A percentile compares a stretch with the other conserved stretches of the same genome.
Evolutionary conservation across 1,139 yeast genomes (phyloP).

Genomic region (Debaryomyces nepalensis): DNA sequence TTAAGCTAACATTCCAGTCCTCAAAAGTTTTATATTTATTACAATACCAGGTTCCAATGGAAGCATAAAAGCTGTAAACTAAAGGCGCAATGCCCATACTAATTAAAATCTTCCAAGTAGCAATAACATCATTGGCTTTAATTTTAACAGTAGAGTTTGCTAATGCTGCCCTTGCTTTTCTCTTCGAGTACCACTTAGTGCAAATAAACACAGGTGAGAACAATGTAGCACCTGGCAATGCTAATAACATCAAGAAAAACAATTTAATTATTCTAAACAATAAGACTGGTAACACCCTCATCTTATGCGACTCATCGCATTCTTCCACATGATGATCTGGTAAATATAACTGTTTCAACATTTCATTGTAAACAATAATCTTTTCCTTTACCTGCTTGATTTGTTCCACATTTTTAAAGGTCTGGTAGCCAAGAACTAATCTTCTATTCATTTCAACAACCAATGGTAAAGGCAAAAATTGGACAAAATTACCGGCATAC

Average conservation of each 20-base stretch:
- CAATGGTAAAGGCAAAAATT: conserved; percentile 75
- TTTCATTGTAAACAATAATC: conserved; percentile 70
- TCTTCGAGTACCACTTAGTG: conserved; percentile 71
- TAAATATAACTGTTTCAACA: conserved; percentile 68
- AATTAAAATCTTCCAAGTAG: conserved; percentile 94
- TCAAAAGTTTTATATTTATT: conserved; percentile 21
- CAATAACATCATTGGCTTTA: conserved; percentile 88
- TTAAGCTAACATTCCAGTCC: conserved; percentile 23
- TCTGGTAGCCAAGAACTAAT: conserved; percentile 76
- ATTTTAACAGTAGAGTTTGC: conserved; percentile 91
- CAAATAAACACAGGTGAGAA: conserved; percentile 87
- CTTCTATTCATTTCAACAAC: conserved; percentile 90
- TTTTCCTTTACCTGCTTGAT: conserved; percentile 62
- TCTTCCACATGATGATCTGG: conserved; percentile 90
- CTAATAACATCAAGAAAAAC: conserved; percentile 56
- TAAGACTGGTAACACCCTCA: conserved; percentile 51
- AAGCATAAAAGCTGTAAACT: conserved; percentile 78
- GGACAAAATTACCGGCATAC: conserved; percentile 74
- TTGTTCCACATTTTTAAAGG: conserved; percentile 72
- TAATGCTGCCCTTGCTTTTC: conserved; percentile 78
- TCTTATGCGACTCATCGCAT: conserved; percentile 53
- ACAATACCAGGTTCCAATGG: conserved; percentile 60
- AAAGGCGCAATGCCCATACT: conserved; percentile 89
- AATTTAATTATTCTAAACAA: conserved; percentile 59
- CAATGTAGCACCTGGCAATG: conserved; percentile 83